These are phyloP conservation scores for Auxenochlorella pyrenoidosa DNA, from an alignment of 139 green algal genomes.

Conservation along the genomic window DNA sequence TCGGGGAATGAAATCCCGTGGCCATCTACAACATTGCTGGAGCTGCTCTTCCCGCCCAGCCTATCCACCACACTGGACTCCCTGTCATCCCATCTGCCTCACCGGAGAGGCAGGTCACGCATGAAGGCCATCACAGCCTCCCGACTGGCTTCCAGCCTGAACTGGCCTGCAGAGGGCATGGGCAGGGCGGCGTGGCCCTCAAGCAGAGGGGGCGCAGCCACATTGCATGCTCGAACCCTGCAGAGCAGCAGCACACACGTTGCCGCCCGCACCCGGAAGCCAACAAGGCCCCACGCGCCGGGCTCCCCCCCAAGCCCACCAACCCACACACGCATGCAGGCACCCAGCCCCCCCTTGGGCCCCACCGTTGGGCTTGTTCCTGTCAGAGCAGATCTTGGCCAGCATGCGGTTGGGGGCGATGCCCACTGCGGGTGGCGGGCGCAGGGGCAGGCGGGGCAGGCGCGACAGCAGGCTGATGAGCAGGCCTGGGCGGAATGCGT, in stretches of 20 bases:
- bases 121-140: constrained; percentile 75
- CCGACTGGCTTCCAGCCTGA: constrained; percentile 54
- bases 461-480: no score
- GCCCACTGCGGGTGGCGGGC: constrained; percentile 48
- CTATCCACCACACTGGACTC: not conserved
- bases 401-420: constrained; percentile 85
- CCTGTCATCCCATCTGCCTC: not conserved
- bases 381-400: constrained; percentile 86
- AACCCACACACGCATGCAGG: no score
- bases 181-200: not conserved
- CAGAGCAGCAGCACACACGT: not conserved
- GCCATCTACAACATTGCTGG: no score
- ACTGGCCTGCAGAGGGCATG: constrained; percentile 30
- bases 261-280: no score
- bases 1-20: no score
- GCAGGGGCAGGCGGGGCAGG: not conserved
- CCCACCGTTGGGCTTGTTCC: constrained; percentile 91
- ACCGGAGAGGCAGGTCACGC: constrained; percentile 63
- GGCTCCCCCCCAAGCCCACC: no score
- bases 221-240: not conserved
- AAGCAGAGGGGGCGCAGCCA: no score
- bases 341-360: no score
- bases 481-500: no score
- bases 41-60: no score
- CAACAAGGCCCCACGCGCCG: not conserved